These are phyloP conservation scores for Rhodamnia rubescens DNA, from an alignment of 345 rosid species.

Conservation along the genomic window DNA sequence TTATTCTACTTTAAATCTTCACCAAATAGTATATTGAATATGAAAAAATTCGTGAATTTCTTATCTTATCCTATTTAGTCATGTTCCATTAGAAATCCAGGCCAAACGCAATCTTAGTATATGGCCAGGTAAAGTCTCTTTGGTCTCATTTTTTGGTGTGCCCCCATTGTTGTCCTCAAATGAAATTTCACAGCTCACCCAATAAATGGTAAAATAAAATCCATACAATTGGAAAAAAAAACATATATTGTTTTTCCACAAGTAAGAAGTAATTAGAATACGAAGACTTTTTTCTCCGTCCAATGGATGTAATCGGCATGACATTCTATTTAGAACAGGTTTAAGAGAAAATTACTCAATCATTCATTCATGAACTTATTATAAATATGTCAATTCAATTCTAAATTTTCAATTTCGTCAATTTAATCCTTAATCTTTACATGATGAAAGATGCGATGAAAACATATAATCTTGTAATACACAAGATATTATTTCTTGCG, in stretches of 20 bases:
- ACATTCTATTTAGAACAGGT: neutral
- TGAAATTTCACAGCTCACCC: neutral
- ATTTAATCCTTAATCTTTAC: neutral
- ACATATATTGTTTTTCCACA: neutral
- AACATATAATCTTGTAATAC: neutral
- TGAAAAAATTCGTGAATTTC: too few relatives aligned
- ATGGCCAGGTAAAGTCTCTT: neutral
- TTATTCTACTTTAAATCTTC: too few relatives aligned
- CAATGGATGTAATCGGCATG: neutral
- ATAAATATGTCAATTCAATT: neutral
- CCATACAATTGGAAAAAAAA: neutral
- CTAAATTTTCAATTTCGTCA: rapidly evolving
- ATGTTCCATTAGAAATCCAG: too few relatives aligned
- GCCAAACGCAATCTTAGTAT: too few relatives aligned
- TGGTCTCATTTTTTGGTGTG: neutral
- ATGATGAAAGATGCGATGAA: neutral
- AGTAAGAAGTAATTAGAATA: neutral
- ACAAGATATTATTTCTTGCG: neutral
- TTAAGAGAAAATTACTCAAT: neutral
- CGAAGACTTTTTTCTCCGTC: neutral
- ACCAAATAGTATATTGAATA: too few relatives aligned
- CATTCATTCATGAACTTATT: too few relatives aligned
- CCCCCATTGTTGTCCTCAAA: neutral
- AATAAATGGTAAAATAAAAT: neutral
- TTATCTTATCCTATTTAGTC: too few relatives aligned